A percentile compares a stretch with the other conserved stretches of the same genome.
These are phyloP conservation scores for Cavenderia fasciculata DNA, from an alignment of 78 protist species.

Conservation along the genomic window DNA sequence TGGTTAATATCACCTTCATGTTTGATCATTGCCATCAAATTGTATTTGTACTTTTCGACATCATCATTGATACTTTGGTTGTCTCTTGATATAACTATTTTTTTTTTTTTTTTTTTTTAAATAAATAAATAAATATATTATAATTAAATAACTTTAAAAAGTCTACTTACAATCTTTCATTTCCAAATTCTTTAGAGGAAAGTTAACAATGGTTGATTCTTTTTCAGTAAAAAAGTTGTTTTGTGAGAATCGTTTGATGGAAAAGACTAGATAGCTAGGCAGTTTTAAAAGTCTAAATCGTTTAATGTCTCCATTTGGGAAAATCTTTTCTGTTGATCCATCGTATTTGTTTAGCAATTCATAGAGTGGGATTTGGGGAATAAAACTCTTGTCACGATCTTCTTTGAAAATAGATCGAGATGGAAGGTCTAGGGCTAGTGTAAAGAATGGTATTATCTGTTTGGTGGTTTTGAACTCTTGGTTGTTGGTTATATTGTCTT, in stretches of 20 bases:
- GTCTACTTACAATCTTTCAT: slow-evolving; percentile 80
- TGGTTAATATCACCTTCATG: slow-evolving; percentile 82
- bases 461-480: background rate
- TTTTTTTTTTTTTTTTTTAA: background rate
- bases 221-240: slow-evolving; percentile 91
- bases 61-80: too few relatives aligned
- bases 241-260: slow-evolving; percentile 91
- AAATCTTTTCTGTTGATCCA: slow-evolving; percentile 43
- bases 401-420: slow-evolving; percentile 93
- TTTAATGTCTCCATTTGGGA: slow-evolving; percentile 68
- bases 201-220: slow-evolving; percentile 95
- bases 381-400: slow-evolving; percentile 39
- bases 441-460: slow-evolving; percentile 24
- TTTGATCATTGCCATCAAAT: slow-evolving; percentile 45
- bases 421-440: slow-evolving; percentile 94
- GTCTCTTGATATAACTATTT: too few relatives aligned
- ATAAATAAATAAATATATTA: too few relatives aligned
- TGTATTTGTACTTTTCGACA: slow-evolving; percentile 48
- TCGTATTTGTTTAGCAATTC: slow-evolving; percentile 87
- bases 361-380: slow-evolving; percentile 81
- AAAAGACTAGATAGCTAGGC: slow-evolving; percentile 93
- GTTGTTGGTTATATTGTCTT: background rate
- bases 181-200: slow-evolving; percentile 93
- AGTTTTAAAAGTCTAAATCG: slow-evolving; percentile 58
- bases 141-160: too few relatives aligned